Percentiles rank a stretch among this genome's conserved stretches.
Conservation (phyloP, 805 yeast species). For the Ogataea methanolica region DNA sequence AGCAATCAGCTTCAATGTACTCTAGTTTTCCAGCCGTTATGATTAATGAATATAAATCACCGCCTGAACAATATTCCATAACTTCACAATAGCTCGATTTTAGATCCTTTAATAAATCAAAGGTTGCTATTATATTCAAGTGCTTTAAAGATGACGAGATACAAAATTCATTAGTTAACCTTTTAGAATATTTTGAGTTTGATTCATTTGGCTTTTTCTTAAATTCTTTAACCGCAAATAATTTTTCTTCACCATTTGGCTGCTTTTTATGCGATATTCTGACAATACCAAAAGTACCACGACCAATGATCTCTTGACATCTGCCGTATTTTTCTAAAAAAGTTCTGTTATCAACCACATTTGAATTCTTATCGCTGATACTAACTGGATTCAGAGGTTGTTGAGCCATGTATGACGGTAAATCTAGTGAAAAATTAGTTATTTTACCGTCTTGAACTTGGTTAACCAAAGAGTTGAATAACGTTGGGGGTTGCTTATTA, state of each 20-base stretch:
- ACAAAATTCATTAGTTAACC: constrained; percentile 79
- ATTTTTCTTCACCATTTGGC: constrained; percentile 31
- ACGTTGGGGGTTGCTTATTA: constrained; percentile 54
- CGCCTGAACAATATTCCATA: constrained; percentile 82
- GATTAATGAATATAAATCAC: constrained; percentile 71
- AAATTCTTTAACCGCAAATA: constrained; percentile 88
- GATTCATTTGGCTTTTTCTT: constrained; percentile 56
- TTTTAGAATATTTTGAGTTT: constrained; percentile 61
- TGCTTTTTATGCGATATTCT: constrained; percentile 73
- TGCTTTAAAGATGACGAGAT: constrained; percentile 77
- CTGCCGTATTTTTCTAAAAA: constrained; percentile 88
- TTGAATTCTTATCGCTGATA: constrained; percentile 4
- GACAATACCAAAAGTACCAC: constrained; percentile 93
- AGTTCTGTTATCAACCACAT: constrained; percentile 41
- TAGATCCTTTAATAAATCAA: constrained; percentile 74
- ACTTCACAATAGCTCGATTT: constrained; percentile 82
- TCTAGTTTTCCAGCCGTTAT: constrained; percentile 76
- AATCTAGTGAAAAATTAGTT: constrained; percentile 23
- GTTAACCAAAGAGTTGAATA: constrained; percentile 60
- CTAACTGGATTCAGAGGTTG: constrained; percentile 23
- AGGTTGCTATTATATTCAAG: constrained; percentile 68
- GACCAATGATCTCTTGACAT: constrained; percentile 91
- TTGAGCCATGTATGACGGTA: constrained; percentile 6
- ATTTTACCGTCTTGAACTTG: constrained; percentile 43
- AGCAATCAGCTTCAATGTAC: constrained; percentile 83